Evolutionary conservation across 2,329 filamentous ascomycete species (phyloP).

Genomic region (Stagonosporopsis vannaccii): DNA sequence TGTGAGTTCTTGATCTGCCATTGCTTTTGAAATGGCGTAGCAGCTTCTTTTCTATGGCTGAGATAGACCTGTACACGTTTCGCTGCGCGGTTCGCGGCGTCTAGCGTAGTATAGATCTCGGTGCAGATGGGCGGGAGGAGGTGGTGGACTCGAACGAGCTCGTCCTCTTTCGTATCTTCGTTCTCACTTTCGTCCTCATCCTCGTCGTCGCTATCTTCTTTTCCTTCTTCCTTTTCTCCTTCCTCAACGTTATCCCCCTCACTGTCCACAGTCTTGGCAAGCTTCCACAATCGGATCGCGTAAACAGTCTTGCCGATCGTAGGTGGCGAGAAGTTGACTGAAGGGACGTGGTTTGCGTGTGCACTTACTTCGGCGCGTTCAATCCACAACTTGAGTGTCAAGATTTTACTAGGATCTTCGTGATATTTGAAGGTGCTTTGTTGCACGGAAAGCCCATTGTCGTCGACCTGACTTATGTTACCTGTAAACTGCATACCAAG

Average conservation of each 20-base stretch:
- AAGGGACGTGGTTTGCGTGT: slow-evolving; percentile 15
- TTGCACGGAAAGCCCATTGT: slow-evolving; percentile 19
- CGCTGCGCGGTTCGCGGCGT: slow-evolving; percentile 38
- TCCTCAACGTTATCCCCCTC: not conserved
- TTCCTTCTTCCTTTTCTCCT: too few species aligned
- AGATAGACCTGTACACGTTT: slow-evolving; percentile 34
- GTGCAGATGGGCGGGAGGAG: slow-evolving; percentile 15
- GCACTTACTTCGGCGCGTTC: slow-evolving; percentile 22
- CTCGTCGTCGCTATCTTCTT: not conserved
- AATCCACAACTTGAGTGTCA: slow-evolving; percentile 29
- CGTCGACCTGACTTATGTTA: slow-evolving; percentile 14
- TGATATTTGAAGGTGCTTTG: slow-evolving; percentile 15
- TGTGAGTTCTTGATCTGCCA: slow-evolving; percentile 27
- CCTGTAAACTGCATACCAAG: slow-evolving; percentile 13
- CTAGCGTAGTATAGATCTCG: slow-evolving; percentile 33
- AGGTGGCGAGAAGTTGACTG: not conserved
- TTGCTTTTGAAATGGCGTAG: not conserved
- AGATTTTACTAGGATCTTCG: slow-evolving; percentile 19
- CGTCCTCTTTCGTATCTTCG: not conserved
- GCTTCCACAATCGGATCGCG: slow-evolving; percentile 30
- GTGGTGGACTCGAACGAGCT: slow-evolving; percentile 17
- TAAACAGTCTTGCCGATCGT: slow-evolving; percentile 29
- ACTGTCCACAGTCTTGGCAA: slow-evolving; percentile 4
- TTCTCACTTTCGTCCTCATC: not conserved
- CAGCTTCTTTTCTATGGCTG: slow-evolving; percentile 26